These are phyloP conservation scores for Glycine soja DNA, from an alignment of 306 rosid species.

Conservation along the genomic window DNA sequence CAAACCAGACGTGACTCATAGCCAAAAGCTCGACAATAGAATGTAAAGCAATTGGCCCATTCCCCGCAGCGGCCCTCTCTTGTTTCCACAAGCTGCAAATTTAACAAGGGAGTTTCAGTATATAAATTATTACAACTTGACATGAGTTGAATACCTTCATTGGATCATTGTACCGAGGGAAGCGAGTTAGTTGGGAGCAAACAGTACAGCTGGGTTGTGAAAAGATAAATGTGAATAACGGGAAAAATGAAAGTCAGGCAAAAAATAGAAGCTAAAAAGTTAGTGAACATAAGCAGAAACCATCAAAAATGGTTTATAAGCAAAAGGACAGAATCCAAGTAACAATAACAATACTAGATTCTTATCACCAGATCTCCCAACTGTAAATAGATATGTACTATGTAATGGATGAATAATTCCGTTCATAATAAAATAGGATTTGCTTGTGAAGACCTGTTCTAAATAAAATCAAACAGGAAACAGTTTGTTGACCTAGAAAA, in stretches of 20 bases:
- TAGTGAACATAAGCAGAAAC: constrained; percentile 22
- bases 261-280: constrained; percentile 24
- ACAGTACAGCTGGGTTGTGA: constrained; percentile 63
- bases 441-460: not conserved
- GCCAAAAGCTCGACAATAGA: constrained; percentile 94
- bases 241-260: constrained; percentile 34
- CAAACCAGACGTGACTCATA: constrained; percentile 88
- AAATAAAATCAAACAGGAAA: constrained; percentile 32
- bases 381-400: constrained; percentile 12
- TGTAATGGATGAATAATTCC: constrained; percentile 22
- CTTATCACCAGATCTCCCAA: constrained; percentile 15
- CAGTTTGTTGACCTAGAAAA: constrained; percentile 12
- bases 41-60: constrained; percentile 98
- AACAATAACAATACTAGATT: constrained; percentile 13
- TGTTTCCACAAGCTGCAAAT: constrained; percentile 88
- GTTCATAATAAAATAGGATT: constrained; percentile 30
- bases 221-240: constrained; percentile 41
- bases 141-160: constrained; percentile 63
- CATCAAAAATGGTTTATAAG: constrained; percentile 26
- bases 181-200: constrained; percentile 72
- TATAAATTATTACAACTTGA: constrained; percentile 7
- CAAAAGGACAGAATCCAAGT: constrained; percentile 18
- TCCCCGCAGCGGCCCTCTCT: constrained; percentile 97
- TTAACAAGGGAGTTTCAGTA: constrained; percentile 30
- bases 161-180: constrained; percentile 93